phyloP scores from a whole-genome alignment of 2,329 filamentous ascomycete species.

The Chaetomium sp. region DNA sequence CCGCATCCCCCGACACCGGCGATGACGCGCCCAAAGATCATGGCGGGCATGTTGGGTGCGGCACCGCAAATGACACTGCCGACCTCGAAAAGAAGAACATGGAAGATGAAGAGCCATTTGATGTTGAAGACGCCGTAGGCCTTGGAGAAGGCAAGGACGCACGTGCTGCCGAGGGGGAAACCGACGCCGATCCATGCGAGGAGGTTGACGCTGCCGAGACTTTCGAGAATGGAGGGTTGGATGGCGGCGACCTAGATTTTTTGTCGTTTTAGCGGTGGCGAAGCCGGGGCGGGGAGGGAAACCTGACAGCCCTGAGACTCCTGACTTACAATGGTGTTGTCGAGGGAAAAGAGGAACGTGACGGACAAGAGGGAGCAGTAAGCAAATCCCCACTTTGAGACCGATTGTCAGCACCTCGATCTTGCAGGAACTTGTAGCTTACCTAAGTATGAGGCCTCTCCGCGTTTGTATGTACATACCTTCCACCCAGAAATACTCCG shows the following conservation, averaged over 20 bases:
- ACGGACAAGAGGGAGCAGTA: background rate
- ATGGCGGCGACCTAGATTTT: slow-evolving; percentile 13
- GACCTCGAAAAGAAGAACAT: background rate
- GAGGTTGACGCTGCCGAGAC: background rate
- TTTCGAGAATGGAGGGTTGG: background rate
- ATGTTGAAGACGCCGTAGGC: background rate
- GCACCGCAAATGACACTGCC: slow-evolving; percentile 2
- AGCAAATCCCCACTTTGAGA: background rate
- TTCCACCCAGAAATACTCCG: background rate
- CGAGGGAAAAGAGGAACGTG: background rate
- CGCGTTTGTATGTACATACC: background rate
- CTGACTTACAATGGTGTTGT: background rate
- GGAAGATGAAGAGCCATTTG: background rate
- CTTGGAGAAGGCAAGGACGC: background rate
- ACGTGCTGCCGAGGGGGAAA: background rate
- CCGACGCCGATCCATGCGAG: slow-evolving; percentile 1
- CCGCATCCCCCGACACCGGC: background rate
- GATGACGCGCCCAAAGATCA: background rate
- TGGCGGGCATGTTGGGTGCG: slow-evolving; percentile 1
- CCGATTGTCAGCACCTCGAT: background rate
- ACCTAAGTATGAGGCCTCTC: background rate
- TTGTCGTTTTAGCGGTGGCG: background rate
- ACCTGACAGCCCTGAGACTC: too few species aligned
- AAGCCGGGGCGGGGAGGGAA: slow-evolving; percentile 15
- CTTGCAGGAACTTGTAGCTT: background rate